Evolutionary conservation across 352 stramenopile genomes (phyloP).

Genomic region (Lagenidium sp.): DNA sequence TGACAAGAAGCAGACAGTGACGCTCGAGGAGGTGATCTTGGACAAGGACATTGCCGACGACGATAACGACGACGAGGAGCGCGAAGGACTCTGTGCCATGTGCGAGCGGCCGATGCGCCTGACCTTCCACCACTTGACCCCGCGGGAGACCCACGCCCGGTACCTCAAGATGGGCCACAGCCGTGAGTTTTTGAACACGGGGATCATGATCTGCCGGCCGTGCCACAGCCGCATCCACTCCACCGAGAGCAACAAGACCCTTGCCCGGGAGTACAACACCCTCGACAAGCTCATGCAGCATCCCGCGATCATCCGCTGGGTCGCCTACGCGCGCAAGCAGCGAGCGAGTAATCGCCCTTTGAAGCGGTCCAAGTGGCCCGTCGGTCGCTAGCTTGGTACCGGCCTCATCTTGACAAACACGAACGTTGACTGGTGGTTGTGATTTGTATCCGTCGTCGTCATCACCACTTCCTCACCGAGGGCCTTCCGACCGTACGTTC

Average conservation of each 20-base stretch:
- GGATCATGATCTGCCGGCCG: slow-evolving; percentile 87
- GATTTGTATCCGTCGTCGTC: no score
- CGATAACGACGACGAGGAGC: slow-evolving; percentile 45
- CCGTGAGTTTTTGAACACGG: slow-evolving; percentile 72
- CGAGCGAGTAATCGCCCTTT: slow-evolving; percentile 48
- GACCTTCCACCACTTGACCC: slow-evolving; percentile 91
- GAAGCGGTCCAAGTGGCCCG: slow-evolving; percentile 50
- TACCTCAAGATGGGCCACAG: slow-evolving; percentile 78
- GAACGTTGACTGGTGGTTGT: no score
- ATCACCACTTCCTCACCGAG: no score
- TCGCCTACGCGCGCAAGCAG: slow-evolving; percentile 89
- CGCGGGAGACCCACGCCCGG: slow-evolving; percentile 66
- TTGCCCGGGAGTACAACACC: slow-evolving; percentile 88
- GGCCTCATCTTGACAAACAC: no score
- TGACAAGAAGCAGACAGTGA: slow-evolving; percentile 54
- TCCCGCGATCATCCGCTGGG: slow-evolving; percentile 81
- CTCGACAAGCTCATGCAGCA: slow-evolving; percentile 89
- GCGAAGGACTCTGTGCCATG: slow-evolving; percentile 66
- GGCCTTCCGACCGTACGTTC: no score
- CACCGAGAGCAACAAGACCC: slow-evolving; percentile 82
- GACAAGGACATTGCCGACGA: slow-evolving; percentile 56
- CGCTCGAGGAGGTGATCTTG: slow-evolving; percentile 50
- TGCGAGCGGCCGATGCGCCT: slow-evolving; percentile 89
- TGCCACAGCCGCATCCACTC: slow-evolving; percentile 91
- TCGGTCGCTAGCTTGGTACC: no score